phyloP scores from a whole-genome alignment of 148 eudicot species.

The Amaranthus cruentus region DNA sequence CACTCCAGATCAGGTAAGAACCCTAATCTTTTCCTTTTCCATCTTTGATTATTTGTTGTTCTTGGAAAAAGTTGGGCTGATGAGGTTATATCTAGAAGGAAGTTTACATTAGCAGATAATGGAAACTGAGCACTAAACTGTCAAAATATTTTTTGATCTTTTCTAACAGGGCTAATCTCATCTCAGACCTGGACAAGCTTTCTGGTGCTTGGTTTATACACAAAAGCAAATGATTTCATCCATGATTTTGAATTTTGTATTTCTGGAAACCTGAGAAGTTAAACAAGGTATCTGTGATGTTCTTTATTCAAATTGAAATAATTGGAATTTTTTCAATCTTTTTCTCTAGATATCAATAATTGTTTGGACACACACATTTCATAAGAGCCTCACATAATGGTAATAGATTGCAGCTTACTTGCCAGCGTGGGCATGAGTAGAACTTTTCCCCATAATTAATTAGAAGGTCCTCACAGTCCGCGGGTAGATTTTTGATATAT shows the following conservation, averaged over 20 bases:
- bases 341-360: too few species aligned
- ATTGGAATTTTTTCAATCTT: neutral
- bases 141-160: neutral
- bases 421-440: too few species aligned
- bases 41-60: too few species aligned
- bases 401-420: too few species aligned
- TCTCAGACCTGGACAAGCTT: neutral
- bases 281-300: neutral
- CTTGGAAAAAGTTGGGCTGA: conserved; percentile 80
- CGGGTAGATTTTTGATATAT: too few species aligned
- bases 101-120: conserved; percentile 13
- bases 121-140: conserved; percentile 18
- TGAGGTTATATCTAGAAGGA: conserved; percentile 62
- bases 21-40: too few species aligned
- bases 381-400: too few species aligned
- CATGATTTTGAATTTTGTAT: neutral
- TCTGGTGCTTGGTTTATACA: neutral
- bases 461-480: too few species aligned
- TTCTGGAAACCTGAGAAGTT: neutral
- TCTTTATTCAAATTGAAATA: neutral
- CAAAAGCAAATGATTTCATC: neutral
- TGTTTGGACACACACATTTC: too few species aligned
- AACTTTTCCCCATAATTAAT: too few species aligned
- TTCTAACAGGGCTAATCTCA: conserved; percentile 6
- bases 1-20: too few species aligned